Percentiles rank a stretch among this genome's conserved stretches.
phyloP scores from a whole-genome alignment of 441 rosid species.

The Arabidopsis hybrid region DNA sequence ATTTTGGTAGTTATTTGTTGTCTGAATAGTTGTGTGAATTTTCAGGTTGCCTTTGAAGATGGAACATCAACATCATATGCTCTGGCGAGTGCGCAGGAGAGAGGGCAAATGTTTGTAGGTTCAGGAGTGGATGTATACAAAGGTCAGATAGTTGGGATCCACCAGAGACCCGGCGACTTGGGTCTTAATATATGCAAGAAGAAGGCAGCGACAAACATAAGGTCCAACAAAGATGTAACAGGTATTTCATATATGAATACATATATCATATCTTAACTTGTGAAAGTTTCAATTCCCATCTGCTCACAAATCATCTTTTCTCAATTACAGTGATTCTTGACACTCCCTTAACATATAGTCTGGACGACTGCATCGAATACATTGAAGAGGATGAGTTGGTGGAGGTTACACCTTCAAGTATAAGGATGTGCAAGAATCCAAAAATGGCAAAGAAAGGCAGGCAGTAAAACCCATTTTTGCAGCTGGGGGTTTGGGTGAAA shows the following conservation, averaged over 20 bases:
- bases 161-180: slow-evolving; percentile 92
- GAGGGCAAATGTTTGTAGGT: slow-evolving; percentile 92
- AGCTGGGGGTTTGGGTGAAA: slow-evolving; percentile 32
- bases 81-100: slow-evolving; percentile 81
- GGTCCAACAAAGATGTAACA: slow-evolving; percentile 90
- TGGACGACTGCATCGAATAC: slow-evolving; percentile 96
- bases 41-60: slow-evolving; percentile 92
- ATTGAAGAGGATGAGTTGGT: slow-evolving; percentile 97
- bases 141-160: slow-evolving; percentile 95
- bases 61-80: slow-evolving; percentile 92
- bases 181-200: slow-evolving; percentile 93
- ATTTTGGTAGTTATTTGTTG: slow-evolving; percentile 9
- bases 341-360: slow-evolving; percentile 81
- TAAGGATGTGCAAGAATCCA: slow-evolving; percentile 91
- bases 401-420: slow-evolving; percentile 82
- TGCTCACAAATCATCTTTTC: slow-evolving; percentile 21
- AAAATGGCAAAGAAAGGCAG: slow-evolving; percentile 69
- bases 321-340: slow-evolving; percentile 81
- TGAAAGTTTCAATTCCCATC: slow-evolving; percentile 7
- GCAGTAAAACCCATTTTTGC: slow-evolving; percentile 41
- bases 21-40: slow-evolving; percentile 37
- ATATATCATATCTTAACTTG: slow-evolving; percentile 4
- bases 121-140: slow-evolving; percentile 87
- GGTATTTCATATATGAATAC: slow-evolving; percentile 49
- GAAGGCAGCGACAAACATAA: slow-evolving; percentile 93